phyloP scores from a whole-genome alignment of 371 early-diverging fungal genomes.

The Apophysomyces ossiformis region DNA sequence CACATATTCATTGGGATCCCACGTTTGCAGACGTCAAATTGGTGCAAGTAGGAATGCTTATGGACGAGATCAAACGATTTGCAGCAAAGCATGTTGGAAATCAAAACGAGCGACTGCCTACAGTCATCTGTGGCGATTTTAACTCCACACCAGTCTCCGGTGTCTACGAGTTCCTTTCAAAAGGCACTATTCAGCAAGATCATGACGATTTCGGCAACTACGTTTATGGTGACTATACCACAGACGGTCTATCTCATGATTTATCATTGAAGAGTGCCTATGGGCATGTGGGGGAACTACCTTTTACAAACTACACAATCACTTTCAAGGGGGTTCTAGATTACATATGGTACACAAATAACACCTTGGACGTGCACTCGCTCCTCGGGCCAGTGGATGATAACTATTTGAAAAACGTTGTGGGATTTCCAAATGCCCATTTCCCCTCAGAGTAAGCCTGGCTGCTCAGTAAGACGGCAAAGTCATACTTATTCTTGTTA shows the following conservation, averaged over 20 bases:
- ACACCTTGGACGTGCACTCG: constrained; percentile 79
- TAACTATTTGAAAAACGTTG: constrained; percentile 75
- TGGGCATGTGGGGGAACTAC: constrained; percentile 73
- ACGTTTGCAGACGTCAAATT: constrained; percentile 96
- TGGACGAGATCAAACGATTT: constrained; percentile 84
- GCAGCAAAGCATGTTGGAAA: constrained; percentile 51
- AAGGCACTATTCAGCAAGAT: constrained; percentile 69
- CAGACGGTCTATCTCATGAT: constrained; percentile 82
- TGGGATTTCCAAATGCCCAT: constrained; percentile 96
- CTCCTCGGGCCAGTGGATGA: constrained; percentile 86
- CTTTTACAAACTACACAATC: constrained; percentile 97
- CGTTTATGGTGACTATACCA: constrained; percentile 87
- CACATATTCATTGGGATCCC: constrained; percentile 96
- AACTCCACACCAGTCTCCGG: constrained; percentile 94
- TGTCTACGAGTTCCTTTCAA: constrained; percentile 89
- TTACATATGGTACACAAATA: constrained; percentile 94
- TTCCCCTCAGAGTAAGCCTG: constrained; percentile 89
- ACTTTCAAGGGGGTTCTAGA: constrained; percentile 94
- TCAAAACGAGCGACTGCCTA: constrained; percentile 54
- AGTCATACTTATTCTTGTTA: background rate
- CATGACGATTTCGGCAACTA: constrained; percentile 86
- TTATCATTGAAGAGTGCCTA: constrained; percentile 86
- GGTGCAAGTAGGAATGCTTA: constrained; percentile 95
- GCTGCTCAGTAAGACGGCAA: background rate
- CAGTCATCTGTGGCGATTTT: constrained; percentile 95